Conservation (phyloP, 345 rosid species). For the Arabis alpina region DNA sequence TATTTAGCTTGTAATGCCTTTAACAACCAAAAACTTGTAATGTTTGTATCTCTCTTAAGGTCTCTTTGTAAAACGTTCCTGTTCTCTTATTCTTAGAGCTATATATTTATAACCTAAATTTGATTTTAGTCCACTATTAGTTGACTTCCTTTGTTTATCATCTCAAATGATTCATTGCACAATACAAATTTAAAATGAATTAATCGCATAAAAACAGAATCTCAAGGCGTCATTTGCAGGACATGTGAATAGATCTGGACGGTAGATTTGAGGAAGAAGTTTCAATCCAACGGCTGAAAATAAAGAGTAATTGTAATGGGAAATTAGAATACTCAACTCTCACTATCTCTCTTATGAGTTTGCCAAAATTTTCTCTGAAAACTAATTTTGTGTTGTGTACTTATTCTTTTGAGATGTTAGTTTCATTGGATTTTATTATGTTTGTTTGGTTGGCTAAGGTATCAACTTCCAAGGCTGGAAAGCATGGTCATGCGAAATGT, state of each 20-base stretch:
- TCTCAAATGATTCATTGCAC: no score
- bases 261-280: neutral
- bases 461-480: slow-evolving; percentile 84
- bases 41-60: neutral
- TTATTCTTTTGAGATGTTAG: no score
- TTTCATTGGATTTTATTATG: no score
- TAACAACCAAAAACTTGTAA: neutral
- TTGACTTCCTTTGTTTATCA: no score
- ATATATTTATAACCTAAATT: no score
- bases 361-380: no score
- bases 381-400: no score
- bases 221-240: no score
- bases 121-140: no score
- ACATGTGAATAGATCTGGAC: slow-evolving; percentile 17
- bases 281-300: slow-evolving; percentile 37
- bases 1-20: neutral
- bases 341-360: neutral
- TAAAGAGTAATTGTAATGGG: neutral
- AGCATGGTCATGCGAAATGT: slow-evolving; percentile 91
- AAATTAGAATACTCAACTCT: neutral
- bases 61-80: neutral
- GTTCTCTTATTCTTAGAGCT: slow-evolving; percentile 6
- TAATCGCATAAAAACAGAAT: no score
- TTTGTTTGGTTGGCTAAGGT: slow-evolving; percentile 53
- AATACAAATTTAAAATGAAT: no score